Conservation (phyloP, 1,139 yeast genomes). For the Candida sanyaensis region DNA sequence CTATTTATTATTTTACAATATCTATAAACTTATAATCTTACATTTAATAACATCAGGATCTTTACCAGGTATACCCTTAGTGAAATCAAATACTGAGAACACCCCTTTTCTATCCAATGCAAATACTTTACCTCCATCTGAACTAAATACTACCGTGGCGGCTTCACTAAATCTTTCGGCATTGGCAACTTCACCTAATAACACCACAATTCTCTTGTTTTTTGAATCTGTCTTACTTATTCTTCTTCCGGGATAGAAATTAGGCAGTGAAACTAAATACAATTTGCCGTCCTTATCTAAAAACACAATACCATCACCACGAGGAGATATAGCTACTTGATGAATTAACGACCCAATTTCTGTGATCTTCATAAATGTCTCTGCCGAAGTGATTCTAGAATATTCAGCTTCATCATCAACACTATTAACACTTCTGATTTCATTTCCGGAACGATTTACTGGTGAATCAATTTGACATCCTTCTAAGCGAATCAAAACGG, state of each 20-base stretch:
- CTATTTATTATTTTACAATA: neutral
- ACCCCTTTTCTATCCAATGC: slow-evolving; percentile 81
- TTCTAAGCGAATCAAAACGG: slow-evolving; percentile 36
- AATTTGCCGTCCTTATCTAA: slow-evolving; percentile 77
- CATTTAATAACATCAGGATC: slow-evolving; percentile 80
- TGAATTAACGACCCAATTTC: slow-evolving; percentile 86
- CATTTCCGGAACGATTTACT: slow-evolving; percentile 14
- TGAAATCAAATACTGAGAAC: slow-evolving; percentile 79
- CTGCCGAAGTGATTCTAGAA: slow-evolving; percentile 32
- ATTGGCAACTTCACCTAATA: slow-evolving; percentile 76
- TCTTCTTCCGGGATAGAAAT: slow-evolving; percentile 36
- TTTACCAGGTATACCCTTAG: slow-evolving; percentile 77
- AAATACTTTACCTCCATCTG: slow-evolving; percentile 78
- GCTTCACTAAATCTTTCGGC: slow-evolving; percentile 70
- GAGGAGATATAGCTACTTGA: slow-evolving; percentile 72
- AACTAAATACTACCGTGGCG: slow-evolving; percentile 73
- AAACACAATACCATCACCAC: slow-evolving; percentile 84
- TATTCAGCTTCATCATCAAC: slow-evolving; percentile 20
- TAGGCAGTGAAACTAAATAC: slow-evolving; percentile 68
- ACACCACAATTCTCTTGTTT: slow-evolving; percentile 55
- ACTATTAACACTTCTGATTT: slow-evolving; percentile 21
- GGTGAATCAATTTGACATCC: slow-evolving; percentile 35
- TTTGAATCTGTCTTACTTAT: slow-evolving; percentile 21
- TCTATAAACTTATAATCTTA: slow-evolving; percentile 46
- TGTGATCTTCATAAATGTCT: slow-evolving; percentile 51